Conservation (phyloP, 148 eudicot species). For the Oxyria digyna region DNA sequence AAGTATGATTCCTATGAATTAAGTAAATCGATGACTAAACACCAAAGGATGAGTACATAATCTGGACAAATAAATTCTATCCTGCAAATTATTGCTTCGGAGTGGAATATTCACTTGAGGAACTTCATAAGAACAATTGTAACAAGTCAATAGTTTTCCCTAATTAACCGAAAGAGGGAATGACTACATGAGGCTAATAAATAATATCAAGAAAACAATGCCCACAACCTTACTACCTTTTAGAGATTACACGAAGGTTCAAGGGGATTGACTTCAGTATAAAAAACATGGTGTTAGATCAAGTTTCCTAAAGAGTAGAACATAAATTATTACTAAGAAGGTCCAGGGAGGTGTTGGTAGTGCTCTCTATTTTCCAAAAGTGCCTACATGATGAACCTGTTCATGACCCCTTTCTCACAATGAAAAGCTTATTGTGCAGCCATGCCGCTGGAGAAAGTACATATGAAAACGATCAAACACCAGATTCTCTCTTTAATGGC, state of each 20-base stretch:
- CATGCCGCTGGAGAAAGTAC: neutral
- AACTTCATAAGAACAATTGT: too few relatives aligned
- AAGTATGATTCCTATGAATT: neutral
- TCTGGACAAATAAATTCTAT: neutral
- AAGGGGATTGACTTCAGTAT: too few relatives aligned
- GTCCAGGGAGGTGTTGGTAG: neutral
- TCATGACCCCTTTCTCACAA: neutral
- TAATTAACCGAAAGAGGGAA: neutral
- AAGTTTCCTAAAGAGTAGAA: neutral
- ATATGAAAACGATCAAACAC: neutral
- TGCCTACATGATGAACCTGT: neutral
- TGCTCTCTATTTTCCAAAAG: neutral
- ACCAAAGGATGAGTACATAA: neutral
- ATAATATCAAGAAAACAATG: too few relatives aligned
- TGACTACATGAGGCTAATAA: neutral
- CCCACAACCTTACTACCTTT: neutral
- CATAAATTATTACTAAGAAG: neutral
- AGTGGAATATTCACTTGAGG: too few relatives aligned
- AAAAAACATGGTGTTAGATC: too few relatives aligned
- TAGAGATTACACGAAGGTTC: too few relatives aligned
- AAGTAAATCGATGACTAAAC: neutral
- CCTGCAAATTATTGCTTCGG: neutral
- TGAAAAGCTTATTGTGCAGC: neutral
- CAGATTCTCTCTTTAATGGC: neutral
- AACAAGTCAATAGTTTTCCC: neutral